Percentiles rank a stretch among this genome's conserved stretches.
Conservation (phyloP, 2,329 filamentous ascomycete species). For the Colletotrichum kahawae region DNA sequence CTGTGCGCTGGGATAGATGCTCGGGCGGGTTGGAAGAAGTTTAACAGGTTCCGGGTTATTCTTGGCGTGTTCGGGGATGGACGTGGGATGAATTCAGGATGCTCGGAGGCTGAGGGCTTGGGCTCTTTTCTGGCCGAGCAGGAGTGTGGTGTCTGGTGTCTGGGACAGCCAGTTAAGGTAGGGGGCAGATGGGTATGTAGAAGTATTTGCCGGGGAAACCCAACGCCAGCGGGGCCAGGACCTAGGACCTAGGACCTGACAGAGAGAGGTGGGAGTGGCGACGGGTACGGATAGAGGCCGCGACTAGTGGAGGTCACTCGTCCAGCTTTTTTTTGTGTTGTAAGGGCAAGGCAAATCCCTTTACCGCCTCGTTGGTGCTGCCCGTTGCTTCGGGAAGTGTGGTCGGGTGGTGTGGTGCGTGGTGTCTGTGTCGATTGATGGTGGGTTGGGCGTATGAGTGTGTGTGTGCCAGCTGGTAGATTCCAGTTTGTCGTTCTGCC, state of each 20-base stretch:
- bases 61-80: constrained; percentile 14
- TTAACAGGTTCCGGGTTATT: constrained; percentile 16
- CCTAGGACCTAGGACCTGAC: constrained; percentile 12
- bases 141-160: background rate
- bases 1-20: constrained; percentile 9
- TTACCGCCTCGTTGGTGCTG: constrained; percentile 19
- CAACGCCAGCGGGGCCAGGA: background rate
- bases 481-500: background rate
- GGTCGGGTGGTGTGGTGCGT: background rate
- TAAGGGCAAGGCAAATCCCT: background rate
- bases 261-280: constrained; percentile 14
- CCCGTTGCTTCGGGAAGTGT: constrained; percentile 5
- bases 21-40: constrained; percentile 17
- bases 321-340: background rate
- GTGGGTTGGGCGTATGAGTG: background rate
- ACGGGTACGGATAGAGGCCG: constrained; percentile 7
- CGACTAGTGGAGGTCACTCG: constrained; percentile 14
- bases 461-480: background rate
- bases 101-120: constrained; percentile 18
- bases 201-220: constrained; percentile 9
- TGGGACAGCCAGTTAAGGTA: background rate
- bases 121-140: background rate
- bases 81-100: constrained; percentile 21
- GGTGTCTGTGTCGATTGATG: background rate
- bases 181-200: constrained; percentile 1